Conservation (phyloP, 106 monocot species). For the Dioscorea alata region DNA sequence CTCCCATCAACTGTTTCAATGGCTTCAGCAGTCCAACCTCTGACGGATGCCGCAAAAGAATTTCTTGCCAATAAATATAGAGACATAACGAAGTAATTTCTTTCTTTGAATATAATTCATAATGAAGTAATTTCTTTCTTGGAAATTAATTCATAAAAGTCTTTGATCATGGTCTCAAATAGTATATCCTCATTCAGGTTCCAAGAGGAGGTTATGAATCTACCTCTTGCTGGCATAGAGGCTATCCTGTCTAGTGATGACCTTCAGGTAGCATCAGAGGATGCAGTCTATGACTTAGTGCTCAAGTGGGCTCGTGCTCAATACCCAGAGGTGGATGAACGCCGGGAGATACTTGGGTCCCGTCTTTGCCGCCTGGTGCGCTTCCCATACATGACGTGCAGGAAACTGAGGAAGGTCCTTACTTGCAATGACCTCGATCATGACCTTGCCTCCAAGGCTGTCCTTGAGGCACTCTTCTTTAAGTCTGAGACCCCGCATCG, state of each 20-base stretch:
- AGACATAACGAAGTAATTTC: constrained; percentile 58
- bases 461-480: constrained; percentile 64
- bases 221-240: constrained; percentile 58
- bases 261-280: constrained; percentile 78
- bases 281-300: constrained; percentile 62
- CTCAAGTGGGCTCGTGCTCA: constrained; percentile 64
- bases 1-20: constrained; percentile 64
- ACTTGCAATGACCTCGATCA: constrained; percentile 53
- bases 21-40: constrained; percentile 58
- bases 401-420: constrained; percentile 61
- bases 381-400: constrained; percentile 59
- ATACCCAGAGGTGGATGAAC: constrained; percentile 48
- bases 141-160: neutral
- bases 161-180: neutral
- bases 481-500: constrained; percentile 62
- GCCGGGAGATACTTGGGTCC: constrained; percentile 50
- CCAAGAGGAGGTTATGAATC: constrained; percentile 63
- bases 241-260: constrained; percentile 58
- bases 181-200: constrained; percentile 23
- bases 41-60: constrained; percentile 68
- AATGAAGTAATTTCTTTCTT: constrained; percentile 35
- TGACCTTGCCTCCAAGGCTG: constrained; percentile 49
- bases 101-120: neutral
- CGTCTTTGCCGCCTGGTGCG: constrained; percentile 47
- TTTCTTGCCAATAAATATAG: constrained; percentile 55